These are phyloP conservation scores for Tothia fuscella DNA, from an alignment of 2,329 filamentous ascomycete species.

Conservation along the genomic window DNA sequence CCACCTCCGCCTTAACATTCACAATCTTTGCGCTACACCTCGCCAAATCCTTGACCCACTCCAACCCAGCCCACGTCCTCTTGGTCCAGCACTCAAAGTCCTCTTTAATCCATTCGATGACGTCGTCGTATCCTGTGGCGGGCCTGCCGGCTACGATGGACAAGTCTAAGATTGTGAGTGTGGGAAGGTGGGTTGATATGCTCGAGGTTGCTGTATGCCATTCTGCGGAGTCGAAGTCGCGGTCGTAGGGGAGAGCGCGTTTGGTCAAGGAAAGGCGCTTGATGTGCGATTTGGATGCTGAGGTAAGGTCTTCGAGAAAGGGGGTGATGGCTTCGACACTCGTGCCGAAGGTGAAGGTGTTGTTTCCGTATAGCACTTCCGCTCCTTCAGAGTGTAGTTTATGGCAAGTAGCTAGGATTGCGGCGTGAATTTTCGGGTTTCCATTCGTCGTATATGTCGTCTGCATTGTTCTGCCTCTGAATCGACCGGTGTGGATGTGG, in stretches of 20 bases:
- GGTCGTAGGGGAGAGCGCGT: constrained; percentile 39
- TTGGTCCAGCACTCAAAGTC: constrained; percentile 34
- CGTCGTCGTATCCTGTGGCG: constrained; percentile 35
- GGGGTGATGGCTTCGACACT: constrained; percentile 49
- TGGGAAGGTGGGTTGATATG: constrained; percentile 31
- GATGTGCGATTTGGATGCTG: constrained; percentile 35
- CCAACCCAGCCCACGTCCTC: constrained; percentile 21
- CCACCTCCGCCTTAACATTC: constrained; percentile 41
- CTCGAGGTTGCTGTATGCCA: constrained; percentile 43
- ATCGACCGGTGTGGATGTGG: constrained; percentile 28
- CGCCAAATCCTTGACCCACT: constrained; percentile 47
- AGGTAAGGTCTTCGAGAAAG: constrained; percentile 46
- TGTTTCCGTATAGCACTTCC: constrained; percentile 18
- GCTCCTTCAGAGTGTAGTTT: constrained; percentile 4
- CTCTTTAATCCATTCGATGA: constrained; percentile 32
- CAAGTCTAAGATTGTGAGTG: constrained; percentile 31
- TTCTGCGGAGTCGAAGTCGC: constrained; percentile 44
- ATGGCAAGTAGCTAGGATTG: constrained; percentile 20
- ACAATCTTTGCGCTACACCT: constrained; percentile 39
- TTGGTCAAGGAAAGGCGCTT: constrained; percentile 43
- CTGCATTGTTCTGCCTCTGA: constrained; percentile 29
- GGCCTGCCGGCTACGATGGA: constrained; percentile 45
- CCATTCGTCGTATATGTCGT: constrained; percentile 43
- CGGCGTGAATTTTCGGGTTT: constrained; percentile 23
- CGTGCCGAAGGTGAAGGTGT: constrained; percentile 47